Conservation (phyloP, 257 asterid genomes). For the Solanum dulcamara region DNA sequence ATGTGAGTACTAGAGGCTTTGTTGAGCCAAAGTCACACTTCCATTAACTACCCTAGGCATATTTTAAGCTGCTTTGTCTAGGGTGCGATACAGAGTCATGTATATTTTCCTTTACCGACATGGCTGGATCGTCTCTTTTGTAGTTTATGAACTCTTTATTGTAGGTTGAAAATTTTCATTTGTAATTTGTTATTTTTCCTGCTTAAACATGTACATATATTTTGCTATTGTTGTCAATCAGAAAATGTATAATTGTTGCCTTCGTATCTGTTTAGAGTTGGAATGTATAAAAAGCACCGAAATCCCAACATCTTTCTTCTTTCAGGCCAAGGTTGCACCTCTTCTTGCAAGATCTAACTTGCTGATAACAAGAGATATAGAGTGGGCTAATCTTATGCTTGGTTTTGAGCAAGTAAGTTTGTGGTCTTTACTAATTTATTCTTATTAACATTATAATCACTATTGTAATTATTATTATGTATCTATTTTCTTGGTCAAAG, state of each 20-base stretch:
- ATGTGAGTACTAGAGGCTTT: neutral
- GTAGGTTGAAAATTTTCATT: neutral
- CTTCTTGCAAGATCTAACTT: constrained; percentile 96
- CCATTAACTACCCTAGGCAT: neutral
- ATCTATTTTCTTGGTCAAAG: neutral
- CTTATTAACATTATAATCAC: neutral
- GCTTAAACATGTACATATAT: neutral
- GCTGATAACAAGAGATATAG: constrained; percentile 96
- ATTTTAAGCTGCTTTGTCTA: neutral
- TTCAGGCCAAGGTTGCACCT: constrained; percentile 68
- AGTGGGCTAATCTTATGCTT: constrained; percentile 88
- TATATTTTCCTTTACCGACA: neutral
- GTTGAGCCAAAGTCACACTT: neutral
- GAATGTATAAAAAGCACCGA: neutral
- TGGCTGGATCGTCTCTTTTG: neutral
- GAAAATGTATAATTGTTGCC: neutral
- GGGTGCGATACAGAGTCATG: neutral
- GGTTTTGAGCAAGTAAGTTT: constrained; percentile 90
- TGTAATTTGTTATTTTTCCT: neutral
- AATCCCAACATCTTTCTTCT: constrained; percentile 2
- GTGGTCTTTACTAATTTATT: constrained; percentile 1
- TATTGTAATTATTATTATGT: neutral
- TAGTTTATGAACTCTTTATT: neutral
- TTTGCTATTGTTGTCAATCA: neutral
- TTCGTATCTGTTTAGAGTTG: neutral